Conservation (phyloP, 2,329 filamentous ascomycete species). For the Aureobasidium vineae region DNA sequence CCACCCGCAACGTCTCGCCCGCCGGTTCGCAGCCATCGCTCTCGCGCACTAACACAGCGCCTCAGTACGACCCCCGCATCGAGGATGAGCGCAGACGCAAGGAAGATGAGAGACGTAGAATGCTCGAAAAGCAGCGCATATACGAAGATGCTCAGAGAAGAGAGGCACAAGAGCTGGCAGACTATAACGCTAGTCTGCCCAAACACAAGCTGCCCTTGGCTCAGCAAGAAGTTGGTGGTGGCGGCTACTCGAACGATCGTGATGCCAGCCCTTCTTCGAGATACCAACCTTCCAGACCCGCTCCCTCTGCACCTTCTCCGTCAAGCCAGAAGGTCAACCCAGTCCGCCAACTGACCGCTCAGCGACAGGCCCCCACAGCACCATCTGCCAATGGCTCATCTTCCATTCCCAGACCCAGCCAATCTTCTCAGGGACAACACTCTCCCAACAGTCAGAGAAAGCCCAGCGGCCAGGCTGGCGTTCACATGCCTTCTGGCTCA, state of each 20-base stretch:
- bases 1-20: constrained; percentile 23
- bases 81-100: constrained; percentile 43
- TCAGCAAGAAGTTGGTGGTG: constrained; percentile 81
- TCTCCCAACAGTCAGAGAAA: constrained; percentile 36
- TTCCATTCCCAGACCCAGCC: constrained; percentile 21
- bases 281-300: constrained; percentile 82
- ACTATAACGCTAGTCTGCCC: constrained; percentile 85
- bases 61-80: constrained; percentile 35
- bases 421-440: constrained; percentile 36
- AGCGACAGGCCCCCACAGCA: constrained; percentile 77
- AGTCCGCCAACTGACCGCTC: constrained; percentile 60
- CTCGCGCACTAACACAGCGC: constrained; percentile 34
- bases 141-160: constrained; percentile 51
- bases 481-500: constrained; percentile 25
- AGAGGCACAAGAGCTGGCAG: constrained; percentile 67
- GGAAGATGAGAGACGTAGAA: constrained; percentile 42
- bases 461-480: constrained; percentile 31
- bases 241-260: constrained; percentile 47
- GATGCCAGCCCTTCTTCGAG: constrained; percentile 57
- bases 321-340: constrained; percentile 61
- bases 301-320: constrained; percentile 55
- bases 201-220: constrained; percentile 76
- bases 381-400: constrained; percentile 47
- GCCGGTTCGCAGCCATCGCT: constrained; percentile 26
- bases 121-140: constrained; percentile 41